Evolutionary conservation across 164 flowering plant species (phyloP), one percentile per base, ranked within the genome.

Genomic region (Stephania yunnanensis): DNA sequence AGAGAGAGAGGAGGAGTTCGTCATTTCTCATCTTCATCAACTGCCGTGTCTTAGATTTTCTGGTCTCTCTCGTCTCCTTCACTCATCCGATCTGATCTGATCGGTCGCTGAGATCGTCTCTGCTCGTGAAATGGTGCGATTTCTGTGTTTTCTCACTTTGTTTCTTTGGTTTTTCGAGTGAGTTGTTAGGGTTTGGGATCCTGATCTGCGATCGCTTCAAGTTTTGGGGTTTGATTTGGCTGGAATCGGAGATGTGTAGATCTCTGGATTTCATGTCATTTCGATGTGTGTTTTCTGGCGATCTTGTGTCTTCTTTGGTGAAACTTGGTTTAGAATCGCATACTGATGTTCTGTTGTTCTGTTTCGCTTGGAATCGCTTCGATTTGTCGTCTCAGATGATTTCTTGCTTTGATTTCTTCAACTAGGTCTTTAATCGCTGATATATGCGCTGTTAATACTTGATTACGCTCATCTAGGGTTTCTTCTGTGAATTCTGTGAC

Each of bases 71-170:
- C 25, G 25, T 1, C 65, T 58, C 22, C 45, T 36, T 5, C 58
- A 20, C 58, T 17, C 36, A 48, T 75, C 66, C 19, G 29, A 46
- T 74, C 55, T 73, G 19, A 29, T 71, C 73, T 74, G 30, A 53
- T 78, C 53, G 68, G 20, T 55, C 58, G 4, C 73, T 71, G 48
- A n/a, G 69, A 52, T 78, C 74, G 10, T 42, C 78, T 68, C 77
- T 36, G 42, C 72, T 72, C 58, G 13, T 58, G 76, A 75, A 66
- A 80, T 80, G 81, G 81, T 80, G 74, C 65, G 78, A 15, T 70
- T 50, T 71, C 17, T 22, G 17, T 44, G 13, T 25, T 61, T 22
- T 22, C 12, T 46, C 55, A 10, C n/a, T 52, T 25, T 67, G 53
- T 3, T 5, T 45, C 11, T 58, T 58, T 68, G 6, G 11, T 53